A percentile compares a stretch with the other conserved stretches of the same genome.
phyloP scores from a whole-genome alignment of 2,329 filamentous ascomycete species.

The Epichloe gansuensis region DNA sequence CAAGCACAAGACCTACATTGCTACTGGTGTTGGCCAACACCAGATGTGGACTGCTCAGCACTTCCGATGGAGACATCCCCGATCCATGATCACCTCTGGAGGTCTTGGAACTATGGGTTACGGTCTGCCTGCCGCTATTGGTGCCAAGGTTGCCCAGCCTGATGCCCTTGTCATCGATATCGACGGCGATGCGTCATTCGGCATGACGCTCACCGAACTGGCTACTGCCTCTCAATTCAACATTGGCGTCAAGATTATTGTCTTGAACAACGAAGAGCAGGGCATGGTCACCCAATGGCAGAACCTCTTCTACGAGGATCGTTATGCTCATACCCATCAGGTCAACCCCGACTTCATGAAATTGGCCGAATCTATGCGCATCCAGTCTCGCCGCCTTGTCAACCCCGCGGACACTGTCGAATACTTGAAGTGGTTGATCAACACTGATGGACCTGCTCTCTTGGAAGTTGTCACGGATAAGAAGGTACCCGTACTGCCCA shows the following conservation, averaged over 20 bases:
- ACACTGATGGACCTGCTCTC: constrained; percentile 80
- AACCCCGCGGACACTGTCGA: constrained; percentile 69
- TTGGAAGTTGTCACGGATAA: constrained; percentile 86
- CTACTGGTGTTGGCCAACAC: constrained; percentile 92
- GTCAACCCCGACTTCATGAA: constrained; percentile 93
- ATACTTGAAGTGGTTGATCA: constrained; percentile 77
- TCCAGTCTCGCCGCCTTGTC: constrained; percentile 59
- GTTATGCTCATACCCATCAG: constrained; percentile 87
- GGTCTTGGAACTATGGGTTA: constrained; percentile 84
- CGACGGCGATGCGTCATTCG: constrained; percentile 95
- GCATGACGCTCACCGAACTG: constrained; percentile 94
- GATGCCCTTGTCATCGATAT: constrained; percentile 87
- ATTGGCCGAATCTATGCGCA: constrained; percentile 80
- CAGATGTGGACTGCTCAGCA: constrained; percentile 99
- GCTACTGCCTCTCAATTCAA: constrained; percentile 89
- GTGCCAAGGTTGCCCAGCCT: constrained; percentile 64
- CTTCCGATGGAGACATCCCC: constrained; percentile 85
- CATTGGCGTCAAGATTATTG: constrained; percentile 87
- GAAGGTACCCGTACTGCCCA: constrained; percentile 90
- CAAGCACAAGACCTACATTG: constrained; percentile 76
- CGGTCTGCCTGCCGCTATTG: constrained; percentile 88
- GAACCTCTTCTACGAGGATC: constrained; percentile 91
- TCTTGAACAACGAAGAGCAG: constrained; percentile 95
- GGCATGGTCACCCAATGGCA: constrained; percentile 99
- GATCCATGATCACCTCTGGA: constrained; percentile 92